Evolutionary conservation across 1,139 yeast genomes (phyloP), one percentile per base, ranked within the genome.

Genomic region (Trichomonascaceae sp.): DNA sequence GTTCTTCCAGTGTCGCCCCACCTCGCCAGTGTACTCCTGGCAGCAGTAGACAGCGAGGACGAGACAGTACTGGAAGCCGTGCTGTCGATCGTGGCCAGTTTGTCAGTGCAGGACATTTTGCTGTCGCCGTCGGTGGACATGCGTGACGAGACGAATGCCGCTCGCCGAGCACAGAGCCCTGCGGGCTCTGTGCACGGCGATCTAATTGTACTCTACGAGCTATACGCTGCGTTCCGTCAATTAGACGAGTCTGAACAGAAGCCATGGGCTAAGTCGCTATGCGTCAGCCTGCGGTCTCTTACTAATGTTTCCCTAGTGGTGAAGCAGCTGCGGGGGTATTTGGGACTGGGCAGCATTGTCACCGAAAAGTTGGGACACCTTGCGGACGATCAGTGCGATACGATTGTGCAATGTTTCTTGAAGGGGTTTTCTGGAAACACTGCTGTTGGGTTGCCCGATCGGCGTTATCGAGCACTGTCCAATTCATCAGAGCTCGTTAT

Each of bases 361-460:
- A 8, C 23, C 11, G 23, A 11, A 11, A 20, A 11, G 9, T 20
- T 11, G 9, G 23, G 23, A 8, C 46, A 45, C 11, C 50, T 47
- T 3, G 45, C 43, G 1, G 45, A 45, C 9, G 46, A 46, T 15
- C 56, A 50, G 9, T 46, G 43, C 0, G 37, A 35, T 14, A 25
- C 31, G 2, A 65, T 89, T 4, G 60, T 89, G 35, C 81, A 81
- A 51, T 50, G 60, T 35, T 92, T 92, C 55, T 59, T 92, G 30
- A 66, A 69, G 31, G 98, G 99, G 0, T 89, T 69, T 48, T 68
- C 82, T 20, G 69, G 77, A 37, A 87, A 89, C 53, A 77, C 94
- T 0, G 98, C 98, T 0, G 74, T 89, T 14, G 93, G 96, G 4
- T 74, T 82, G 74, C 95, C 98, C 0, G 98, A 92, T 54, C 68